Evolutionary conservation across 768 basidiomycete species (phyloP).

Genomic region (Serendipita vermifera): DNA sequence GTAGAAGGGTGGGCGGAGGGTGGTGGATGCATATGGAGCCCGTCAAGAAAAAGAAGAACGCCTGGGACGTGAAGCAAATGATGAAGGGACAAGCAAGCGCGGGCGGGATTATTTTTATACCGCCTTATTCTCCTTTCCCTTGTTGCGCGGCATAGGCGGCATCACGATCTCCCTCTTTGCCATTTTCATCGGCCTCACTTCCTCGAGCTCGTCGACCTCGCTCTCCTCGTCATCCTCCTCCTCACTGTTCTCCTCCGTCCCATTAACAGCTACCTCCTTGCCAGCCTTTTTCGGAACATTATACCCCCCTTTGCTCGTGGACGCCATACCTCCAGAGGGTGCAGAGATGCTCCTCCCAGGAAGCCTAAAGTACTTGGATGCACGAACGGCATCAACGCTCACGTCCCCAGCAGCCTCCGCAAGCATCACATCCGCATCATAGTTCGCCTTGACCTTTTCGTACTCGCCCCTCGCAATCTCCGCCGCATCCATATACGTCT

Average conservation of each 20-base stretch:
- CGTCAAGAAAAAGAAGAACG: no score
- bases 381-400: no score
- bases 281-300: neutral
- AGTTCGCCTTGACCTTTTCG: conserved; percentile 47
- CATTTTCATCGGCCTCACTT: conserved; percentile 14
- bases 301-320: neutral
- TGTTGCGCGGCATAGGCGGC: conserved; percentile 6
- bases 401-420: conserved; percentile 14
- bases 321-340: no score
- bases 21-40: no score
- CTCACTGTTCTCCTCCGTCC: conserved; percentile 7
- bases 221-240: conserved; percentile 9
- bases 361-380: neutral
- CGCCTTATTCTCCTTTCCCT: conserved; percentile 12
- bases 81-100: no score
- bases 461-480: conserved; percentile 24
- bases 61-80: no score
- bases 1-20: no score
- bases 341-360: no score
- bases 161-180: conserved; percentile 8
- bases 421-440: conserved; percentile 50
- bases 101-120: no score
- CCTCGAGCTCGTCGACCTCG: conserved; percentile 11
- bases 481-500: conserved; percentile 35
- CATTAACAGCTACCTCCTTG: neutral